Percentiles rank a stretch among this genome's conserved stretches.
Conservation (phyloP, 306 rosid species). For the Chamaecrista fasciculata region DNA sequence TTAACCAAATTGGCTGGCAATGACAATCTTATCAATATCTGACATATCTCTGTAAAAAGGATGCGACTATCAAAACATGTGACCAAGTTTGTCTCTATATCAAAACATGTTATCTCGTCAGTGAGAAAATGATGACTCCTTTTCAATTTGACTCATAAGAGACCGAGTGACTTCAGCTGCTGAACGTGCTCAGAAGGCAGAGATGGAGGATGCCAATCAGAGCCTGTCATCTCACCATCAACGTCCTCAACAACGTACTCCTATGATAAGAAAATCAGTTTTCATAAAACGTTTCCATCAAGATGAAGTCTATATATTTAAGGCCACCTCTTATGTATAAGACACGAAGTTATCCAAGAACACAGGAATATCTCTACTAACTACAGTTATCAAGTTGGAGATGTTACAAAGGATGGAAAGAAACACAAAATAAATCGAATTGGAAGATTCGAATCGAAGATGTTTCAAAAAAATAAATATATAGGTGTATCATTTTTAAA, state of each 20-base stretch:
- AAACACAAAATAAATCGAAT: too few species aligned
- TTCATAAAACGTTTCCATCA: background rate
- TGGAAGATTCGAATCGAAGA: too few species aligned
- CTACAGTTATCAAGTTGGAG: too few species aligned
- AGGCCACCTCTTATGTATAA: background rate
- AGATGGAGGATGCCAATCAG: conserved; percentile 86
- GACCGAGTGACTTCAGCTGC: conserved; percentile 89
- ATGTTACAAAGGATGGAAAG: too few species aligned
- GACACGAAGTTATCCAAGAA: conserved; percentile 3
- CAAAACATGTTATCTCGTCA: conserved; percentile 26
- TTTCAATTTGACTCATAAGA: conserved; percentile 42
- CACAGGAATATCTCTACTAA: background rate
- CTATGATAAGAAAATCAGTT: conserved; percentile 36
- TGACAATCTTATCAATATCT: conserved; percentile 25
- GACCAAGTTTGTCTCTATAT: conserved; percentile 28
- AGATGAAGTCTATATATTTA: background rate
- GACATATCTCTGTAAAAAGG: conserved; percentile 21
- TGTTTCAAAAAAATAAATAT: too few species aligned
- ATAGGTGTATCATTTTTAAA: too few species aligned
- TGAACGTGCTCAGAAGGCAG: conserved; percentile 90
- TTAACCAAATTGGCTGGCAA: conserved; percentile 30
- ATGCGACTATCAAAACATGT: conserved; percentile 30
- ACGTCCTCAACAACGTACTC: conserved; percentile 97
- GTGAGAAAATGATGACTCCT: conserved; percentile 31
- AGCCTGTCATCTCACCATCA: conserved; percentile 87